phyloP scores from a whole-genome alignment of 108 stramenopile genomes.

The Asterionellopsis glacialis region DNA sequence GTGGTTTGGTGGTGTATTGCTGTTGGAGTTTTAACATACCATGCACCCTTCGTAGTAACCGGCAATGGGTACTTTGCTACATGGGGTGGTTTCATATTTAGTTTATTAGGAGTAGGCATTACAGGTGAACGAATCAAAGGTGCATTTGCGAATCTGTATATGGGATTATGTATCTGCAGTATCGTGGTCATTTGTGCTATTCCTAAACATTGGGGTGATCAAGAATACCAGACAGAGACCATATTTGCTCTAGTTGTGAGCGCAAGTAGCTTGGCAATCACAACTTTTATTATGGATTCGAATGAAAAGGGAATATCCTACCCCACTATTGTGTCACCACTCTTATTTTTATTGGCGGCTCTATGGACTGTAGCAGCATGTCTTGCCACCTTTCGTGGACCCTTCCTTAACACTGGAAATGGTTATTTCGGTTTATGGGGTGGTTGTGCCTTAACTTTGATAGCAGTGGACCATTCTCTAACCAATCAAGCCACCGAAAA shows the following conservation, averaged over 20 bases:
- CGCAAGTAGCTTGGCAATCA: too few relatives aligned
- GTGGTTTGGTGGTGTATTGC: constrained; percentile 54
- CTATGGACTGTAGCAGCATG: constrained; percentile 40
- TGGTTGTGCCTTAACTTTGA: not conserved
- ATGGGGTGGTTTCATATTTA: constrained; percentile 39
- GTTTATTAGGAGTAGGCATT: not conserved
- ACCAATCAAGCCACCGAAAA: too few relatives aligned
- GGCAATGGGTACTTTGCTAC: constrained; percentile 69
- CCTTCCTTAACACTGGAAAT: constrained; percentile 44
- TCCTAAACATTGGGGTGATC: constrained; percentile 10
- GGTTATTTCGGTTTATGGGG: constrained; percentile 47
- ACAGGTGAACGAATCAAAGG: constrained; percentile 5
- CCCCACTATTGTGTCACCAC: constrained; percentile 17
- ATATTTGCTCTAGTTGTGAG: constrained; percentile 22
- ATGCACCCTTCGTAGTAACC: constrained; percentile 37
- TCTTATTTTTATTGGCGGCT: constrained; percentile 23
- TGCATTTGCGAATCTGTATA: constrained; percentile 14
- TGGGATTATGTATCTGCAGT: constrained; percentile 28
- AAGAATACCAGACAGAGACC: constrained; percentile 11
- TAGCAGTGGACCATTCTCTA: not conserved
- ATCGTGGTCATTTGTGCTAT: constrained; percentile 32
- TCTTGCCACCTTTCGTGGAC: constrained; percentile 47
- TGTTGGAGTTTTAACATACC: constrained; percentile 55
- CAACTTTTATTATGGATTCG: too few relatives aligned
- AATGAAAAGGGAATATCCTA: constrained; percentile 6